Evolutionary conservation across 345 rosid species (phyloP).

Genomic region (Leavenworthia alabamica): DNA sequence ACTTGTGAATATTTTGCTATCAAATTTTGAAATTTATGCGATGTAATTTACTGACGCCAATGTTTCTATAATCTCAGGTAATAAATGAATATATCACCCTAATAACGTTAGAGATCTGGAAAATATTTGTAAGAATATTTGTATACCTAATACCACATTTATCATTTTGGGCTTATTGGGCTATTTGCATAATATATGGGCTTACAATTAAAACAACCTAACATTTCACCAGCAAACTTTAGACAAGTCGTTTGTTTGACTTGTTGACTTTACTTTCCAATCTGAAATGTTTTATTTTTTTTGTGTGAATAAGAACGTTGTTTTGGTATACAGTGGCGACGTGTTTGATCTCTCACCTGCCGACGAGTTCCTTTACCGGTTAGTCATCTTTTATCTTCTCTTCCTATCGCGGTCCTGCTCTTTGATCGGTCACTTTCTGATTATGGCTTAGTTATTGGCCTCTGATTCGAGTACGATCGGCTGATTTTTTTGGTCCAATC

Average conservation of each 20-base stretch:
- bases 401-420: neutral
- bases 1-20: neutral
- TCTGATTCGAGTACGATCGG: neutral
- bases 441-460: neutral
- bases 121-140: too few relatives aligned
- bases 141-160: too few relatives aligned
- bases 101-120: too few relatives aligned
- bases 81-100: neutral
- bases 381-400: neutral
- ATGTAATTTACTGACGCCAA: neutral
- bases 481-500: neutral
- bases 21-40: too few relatives aligned
- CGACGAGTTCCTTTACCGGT: conserved; percentile 18
- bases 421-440: neutral
- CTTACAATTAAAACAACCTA: neutral
- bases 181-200: neutral
- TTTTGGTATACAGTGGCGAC: conserved; percentile 2
- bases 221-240: neutral
- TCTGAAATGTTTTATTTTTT: neutral
- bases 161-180: neutral
- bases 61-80: neutral
- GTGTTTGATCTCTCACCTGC: conserved; percentile 13
- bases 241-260: conserved; percentile 19
- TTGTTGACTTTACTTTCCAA: conserved; percentile 5
- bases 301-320: neutral